Conservation (phyloP, 306 rosid genomes). For the Sicyos baderoa region DNA sequence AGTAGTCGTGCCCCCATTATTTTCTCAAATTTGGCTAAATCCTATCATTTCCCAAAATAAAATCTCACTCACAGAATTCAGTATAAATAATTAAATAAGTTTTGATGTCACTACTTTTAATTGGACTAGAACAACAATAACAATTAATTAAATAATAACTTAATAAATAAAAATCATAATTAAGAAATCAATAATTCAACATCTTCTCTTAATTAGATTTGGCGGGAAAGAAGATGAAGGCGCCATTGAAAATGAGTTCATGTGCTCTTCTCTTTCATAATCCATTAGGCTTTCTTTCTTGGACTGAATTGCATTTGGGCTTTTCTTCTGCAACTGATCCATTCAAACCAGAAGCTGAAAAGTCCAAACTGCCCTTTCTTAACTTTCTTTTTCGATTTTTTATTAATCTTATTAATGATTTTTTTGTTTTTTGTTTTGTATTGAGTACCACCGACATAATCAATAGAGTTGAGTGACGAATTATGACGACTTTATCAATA, state of each 20-base stretch:
- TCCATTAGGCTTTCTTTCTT: constrained; percentile 52
- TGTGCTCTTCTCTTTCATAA: constrained; percentile 71
- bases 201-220: too few relatives aligned
- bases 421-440: neutral
- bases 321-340: neutral
- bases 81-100: too few relatives aligned
- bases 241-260: constrained; percentile 56
- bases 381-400: neutral
- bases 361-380: neutral
- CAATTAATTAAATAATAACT: too few relatives aligned
- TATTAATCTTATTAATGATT: neutral
- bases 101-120: too few relatives aligned
- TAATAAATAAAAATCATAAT: too few relatives aligned
- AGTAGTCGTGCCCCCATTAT: too few relatives aligned
- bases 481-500: too few relatives aligned
- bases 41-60: too few relatives aligned
- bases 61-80: too few relatives aligned
- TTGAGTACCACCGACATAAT: constrained; percentile 2
- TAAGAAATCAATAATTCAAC: too few relatives aligned
- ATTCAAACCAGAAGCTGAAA: neutral
- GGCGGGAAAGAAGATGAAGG: constrained; percentile 42
- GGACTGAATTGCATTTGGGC: constrained; percentile 30
- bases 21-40: too few relatives aligned
- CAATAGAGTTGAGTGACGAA: neutral
- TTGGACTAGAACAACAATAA: too few relatives aligned